These are phyloP conservation scores for Ascochyta clinopodiicola DNA, from an alignment of 2,329 filamentous ascomycete genomes.

Conservation along the genomic window DNA sequence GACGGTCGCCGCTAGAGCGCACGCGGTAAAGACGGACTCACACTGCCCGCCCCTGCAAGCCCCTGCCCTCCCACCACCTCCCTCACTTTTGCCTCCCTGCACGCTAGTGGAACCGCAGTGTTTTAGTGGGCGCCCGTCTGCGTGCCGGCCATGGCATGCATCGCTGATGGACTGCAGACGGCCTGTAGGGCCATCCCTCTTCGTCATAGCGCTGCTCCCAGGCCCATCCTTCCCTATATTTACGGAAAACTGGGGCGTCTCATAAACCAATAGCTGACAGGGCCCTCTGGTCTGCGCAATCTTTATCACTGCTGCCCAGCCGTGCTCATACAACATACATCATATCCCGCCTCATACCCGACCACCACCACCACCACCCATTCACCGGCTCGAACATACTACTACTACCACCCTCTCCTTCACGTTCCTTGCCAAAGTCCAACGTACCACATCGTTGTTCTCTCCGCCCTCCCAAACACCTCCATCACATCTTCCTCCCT, in stretches of 20 bases:
- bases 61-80: background rate
- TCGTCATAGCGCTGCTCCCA: slow-evolving; percentile 47
- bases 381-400: slow-evolving; percentile 22
- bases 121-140: slow-evolving; percentile 33
- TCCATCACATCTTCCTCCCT: slow-evolving; percentile 15
- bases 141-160: slow-evolving; percentile 37
- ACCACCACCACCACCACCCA: slow-evolving; percentile 21
- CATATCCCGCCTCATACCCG: slow-evolving; percentile 45
- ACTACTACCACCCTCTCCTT: slow-evolving; percentile 29
- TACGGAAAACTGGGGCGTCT: slow-evolving; percentile 42
- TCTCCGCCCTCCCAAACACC: slow-evolving; percentile 19
- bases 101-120: slow-evolving; percentile 31
- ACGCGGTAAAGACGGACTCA: slow-evolving; percentile 24
- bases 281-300: slow-evolving; percentile 23
- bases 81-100: slow-evolving; percentile 36
- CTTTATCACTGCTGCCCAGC: slow-evolving; percentile 47
- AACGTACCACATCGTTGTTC: slow-evolving; percentile 21
- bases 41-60: slow-evolving; percentile 24
- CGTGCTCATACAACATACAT: slow-evolving; percentile 46
- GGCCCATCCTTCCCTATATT: slow-evolving; percentile 48
- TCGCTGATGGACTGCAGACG: slow-evolving; percentile 37
- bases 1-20: slow-evolving; percentile 23
- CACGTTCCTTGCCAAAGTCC: slow-evolving; percentile 25
- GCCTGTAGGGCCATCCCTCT: slow-evolving; percentile 43
- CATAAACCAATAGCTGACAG: slow-evolving; percentile 36